Percentiles rank a stretch among this genome's conserved stretches.
These are phyloP conservation scores for Neolentinus lepideus DNA, from an alignment of 1,284 basidiomycete genomes.

Conservation along the genomic window DNA sequence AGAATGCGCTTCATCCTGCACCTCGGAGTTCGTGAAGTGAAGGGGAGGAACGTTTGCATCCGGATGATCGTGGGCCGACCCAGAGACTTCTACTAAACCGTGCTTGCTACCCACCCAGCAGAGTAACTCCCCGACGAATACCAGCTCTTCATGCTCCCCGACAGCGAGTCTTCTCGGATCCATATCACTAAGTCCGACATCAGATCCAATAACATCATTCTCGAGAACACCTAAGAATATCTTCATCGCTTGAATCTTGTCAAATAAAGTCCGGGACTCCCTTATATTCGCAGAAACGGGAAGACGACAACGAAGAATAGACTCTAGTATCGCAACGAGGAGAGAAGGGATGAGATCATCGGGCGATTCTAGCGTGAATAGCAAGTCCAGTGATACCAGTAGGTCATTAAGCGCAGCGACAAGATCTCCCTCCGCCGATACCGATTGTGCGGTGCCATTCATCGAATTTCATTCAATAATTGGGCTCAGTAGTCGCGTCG, in stretches of 20 bases:
- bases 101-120: conserved; percentile 52
- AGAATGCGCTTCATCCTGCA: conserved; percentile 9
- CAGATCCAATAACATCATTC: conserved; percentile 50
- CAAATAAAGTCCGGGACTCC: conserved; percentile 28
- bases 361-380: conserved; percentile 48
- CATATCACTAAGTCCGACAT: conserved; percentile 54
- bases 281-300: conserved; percentile 36
- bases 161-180: conserved; percentile 56
- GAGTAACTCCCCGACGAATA: conserved; percentile 53
- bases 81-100: conserved; percentile 25
- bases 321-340: conserved; percentile 59
- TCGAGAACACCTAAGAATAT: conserved; percentile 73
- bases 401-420: conserved; percentile 35
- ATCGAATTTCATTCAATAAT: too few species aligned
- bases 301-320: conserved; percentile 40
- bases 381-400: conserved; percentile 41
- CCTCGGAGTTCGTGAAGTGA: conserved; percentile 3
- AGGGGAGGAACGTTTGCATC: not conserved
- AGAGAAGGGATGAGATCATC: conserved; percentile 66
- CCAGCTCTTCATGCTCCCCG: conserved; percentile 57
- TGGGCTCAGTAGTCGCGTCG: conserved; percentile 17
- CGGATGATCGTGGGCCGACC: conserved; percentile 9
- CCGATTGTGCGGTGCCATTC: too few species aligned
- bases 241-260: conserved; percentile 57
- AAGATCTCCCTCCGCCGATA: conserved; percentile 11